Conservation (phyloP, 2,329 filamentous ascomycete species). For the Aaosphaeria arxii region DNA sequence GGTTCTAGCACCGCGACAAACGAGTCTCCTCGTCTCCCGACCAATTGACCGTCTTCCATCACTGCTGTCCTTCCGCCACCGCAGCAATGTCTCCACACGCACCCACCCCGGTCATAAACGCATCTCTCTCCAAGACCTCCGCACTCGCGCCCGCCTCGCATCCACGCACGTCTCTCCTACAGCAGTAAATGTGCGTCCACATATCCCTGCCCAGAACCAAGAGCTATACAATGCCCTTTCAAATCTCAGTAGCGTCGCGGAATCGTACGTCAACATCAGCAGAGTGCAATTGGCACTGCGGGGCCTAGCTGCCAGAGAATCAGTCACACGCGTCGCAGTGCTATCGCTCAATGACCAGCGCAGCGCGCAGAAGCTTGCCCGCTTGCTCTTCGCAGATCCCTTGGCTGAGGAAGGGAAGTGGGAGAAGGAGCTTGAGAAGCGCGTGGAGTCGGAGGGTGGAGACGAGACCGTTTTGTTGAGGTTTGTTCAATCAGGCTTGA, state of each 20-base stretch:
- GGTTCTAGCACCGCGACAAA: constrained; percentile 32
- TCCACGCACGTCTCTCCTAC: constrained; percentile 50
- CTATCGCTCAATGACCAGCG: constrained; percentile 50
- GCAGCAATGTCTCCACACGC: constrained; percentile 7
- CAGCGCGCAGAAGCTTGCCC: constrained; percentile 63
- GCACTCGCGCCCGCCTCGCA: constrained; percentile 28
- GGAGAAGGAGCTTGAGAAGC: constrained; percentile 40
- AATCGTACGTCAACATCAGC: constrained; percentile 64
- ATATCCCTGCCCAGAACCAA: constrained; percentile 50
- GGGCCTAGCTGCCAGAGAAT: constrained; percentile 55
- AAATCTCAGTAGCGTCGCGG: constrained; percentile 60
- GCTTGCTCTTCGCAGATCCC: constrained; percentile 54
- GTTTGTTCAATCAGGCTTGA: constrained; percentile 37
- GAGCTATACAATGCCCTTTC: constrained; percentile 60
- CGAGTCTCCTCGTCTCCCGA: constrained; percentile 20
- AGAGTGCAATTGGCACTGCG: constrained; percentile 69
- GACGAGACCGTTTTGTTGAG: constrained; percentile 35
- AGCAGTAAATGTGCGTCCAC: constrained; percentile 52
- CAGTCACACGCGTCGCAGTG: constrained; percentile 57
- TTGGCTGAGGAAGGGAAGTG: constrained; percentile 40
- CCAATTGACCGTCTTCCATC: constrained; percentile 22
- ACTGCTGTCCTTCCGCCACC: constrained; percentile 23
- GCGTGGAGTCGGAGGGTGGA: constrained; percentile 8
- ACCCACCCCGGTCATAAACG: constrained; percentile 1
- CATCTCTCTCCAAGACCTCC: constrained; percentile 1